phyloP scores from a whole-genome alignment of 2,329 filamentous ascomycete species.

The Fusarium miscanthi region DNA sequence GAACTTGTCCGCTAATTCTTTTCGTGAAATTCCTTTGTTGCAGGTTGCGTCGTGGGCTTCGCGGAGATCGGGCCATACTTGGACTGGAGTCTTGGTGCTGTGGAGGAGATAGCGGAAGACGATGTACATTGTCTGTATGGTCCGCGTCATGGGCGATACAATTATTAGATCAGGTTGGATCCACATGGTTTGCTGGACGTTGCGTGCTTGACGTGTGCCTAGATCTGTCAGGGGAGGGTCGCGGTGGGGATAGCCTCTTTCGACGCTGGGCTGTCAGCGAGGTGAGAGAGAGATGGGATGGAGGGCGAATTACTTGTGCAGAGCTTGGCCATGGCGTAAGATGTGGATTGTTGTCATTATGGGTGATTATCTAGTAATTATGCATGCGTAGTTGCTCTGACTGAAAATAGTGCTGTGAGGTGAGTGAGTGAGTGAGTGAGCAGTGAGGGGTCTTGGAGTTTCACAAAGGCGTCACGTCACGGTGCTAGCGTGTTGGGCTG shows the following conservation, averaged over 20 bases:
- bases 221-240: conserved; percentile 34
- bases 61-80: conserved; percentile 42
- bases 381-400: background rate
- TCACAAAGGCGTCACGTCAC: background rate
- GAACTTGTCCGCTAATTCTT: conserved; percentile 29
- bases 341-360: conserved; percentile 27
- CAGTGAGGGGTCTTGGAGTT: background rate
- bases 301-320: conserved; percentile 7
- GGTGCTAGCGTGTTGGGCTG: background rate
- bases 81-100: background rate
- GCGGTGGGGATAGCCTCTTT: conserved; percentile 31
- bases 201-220: conserved; percentile 13
- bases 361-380: background rate
- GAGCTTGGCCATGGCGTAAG: conserved; percentile 26
- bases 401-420: background rate
- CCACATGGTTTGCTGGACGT: background rate
- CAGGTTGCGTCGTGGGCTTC: conserved; percentile 42
- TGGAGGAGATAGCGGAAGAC: conserved; percentile 25
- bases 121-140: conserved; percentile 37
- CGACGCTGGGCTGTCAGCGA: conserved; percentile 18
- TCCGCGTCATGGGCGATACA: conserved; percentile 33
- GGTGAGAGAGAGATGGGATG: too few relatives aligned
- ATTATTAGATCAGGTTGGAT: conserved; percentile 20
- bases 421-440: background rate
- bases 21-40: conserved; percentile 36